Base-by-base conservation (phyloP, 2,329 filamentous ascomycete genomes). In the Epichloe aotearoae region DNA sequence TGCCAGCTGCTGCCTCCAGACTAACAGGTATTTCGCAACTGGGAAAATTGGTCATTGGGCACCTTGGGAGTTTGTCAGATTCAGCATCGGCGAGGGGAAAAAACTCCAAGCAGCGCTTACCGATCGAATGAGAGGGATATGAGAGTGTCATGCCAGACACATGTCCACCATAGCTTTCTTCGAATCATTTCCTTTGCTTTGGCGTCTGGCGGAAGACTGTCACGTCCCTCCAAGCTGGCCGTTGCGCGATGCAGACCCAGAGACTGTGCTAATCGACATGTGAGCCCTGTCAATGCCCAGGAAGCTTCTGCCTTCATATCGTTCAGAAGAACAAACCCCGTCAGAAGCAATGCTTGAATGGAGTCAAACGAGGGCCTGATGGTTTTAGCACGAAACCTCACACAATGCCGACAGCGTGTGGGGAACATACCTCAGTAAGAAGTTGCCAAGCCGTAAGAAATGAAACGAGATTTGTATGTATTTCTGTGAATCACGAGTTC, bases 221-320 rank as follows among this genome's bases (percentile, higher is more conserved):
- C 74, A 2, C 67, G 65, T 26, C 65, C 66, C n/a, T 77, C 74
- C 17, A 68, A 63, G 1, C 66, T 62, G 11, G 66, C 12, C 7
- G 51, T 69, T 20, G 69, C 62, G 7, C 76, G 69, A 58, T 84
- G 80, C 11, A 84, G 67, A 4, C 80, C 80, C 1, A 84, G 67
- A 0, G 80, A 82, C 59, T 83, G 79, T 0, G 80, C 80, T n/a
- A 84, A 69, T 26, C 80, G 73, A 54, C 79, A 82, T 0, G 80
- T 82, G 43, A 83, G 71, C 1, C 80, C 80, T 47, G 82, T 73
- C 49, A 84, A 62, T 0, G 80, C 80, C 80, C 80, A 84, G 0
- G 80, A 83, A 0, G 79, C 80, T 58, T 84, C 80, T 1, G 80
- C 80, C 59, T 83, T 83, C 80, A 84, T 84, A 53, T 84, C 80